These are phyloP conservation scores for Aspergillus candidus DNA, from an alignment of 2,329 filamentous ascomycete species.

Conservation along the genomic window DNA sequence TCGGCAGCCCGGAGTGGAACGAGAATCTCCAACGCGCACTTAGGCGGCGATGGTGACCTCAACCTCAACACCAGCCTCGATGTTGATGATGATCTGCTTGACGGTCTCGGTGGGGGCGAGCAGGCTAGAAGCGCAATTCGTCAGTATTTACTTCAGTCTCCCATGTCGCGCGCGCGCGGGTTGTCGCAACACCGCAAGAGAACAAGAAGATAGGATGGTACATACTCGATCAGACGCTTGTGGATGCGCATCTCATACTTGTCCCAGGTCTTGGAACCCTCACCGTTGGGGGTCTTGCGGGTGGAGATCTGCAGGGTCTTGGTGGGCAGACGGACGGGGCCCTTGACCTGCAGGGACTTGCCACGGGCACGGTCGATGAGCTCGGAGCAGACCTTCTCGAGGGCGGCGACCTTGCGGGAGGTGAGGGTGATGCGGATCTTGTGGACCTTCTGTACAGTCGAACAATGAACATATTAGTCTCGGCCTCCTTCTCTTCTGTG, in stretches of 20 bases:
- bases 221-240: slow-evolving; percentile 93
- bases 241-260: slow-evolving; percentile 98
- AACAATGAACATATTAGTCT: slow-evolving; percentile 1
- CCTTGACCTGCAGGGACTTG: slow-evolving; percentile 98
- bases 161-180: not conserved
- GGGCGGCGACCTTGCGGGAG: slow-evolving; percentile 85
- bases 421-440: slow-evolving; percentile 98
- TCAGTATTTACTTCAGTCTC: slow-evolving; percentile 8
- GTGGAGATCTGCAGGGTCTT: slow-evolving; percentile 96
- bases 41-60: slow-evolving; percentile 50
- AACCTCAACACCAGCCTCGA: slow-evolving; percentile 50
- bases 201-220: slow-evolving; percentile 17
- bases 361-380: slow-evolving; percentile 96
- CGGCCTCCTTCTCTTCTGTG: not conserved
- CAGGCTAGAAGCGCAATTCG: slow-evolving; percentile 48
- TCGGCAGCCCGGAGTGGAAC: slow-evolving; percentile 20
- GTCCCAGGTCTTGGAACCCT: slow-evolving; percentile 99
- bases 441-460: slow-evolving; percentile 68
- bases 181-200: no score
- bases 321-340: slow-evolving; percentile 93
- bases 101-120: slow-evolving; percentile 86
- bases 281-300: slow-evolving; percentile 98
- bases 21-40: slow-evolving; percentile 16
- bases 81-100: slow-evolving; percentile 51
- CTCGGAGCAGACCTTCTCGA: slow-evolving; percentile 98